Evolutionary conservation across 371 early-diverging fungal species (phyloP).

Genomic region (Caulochytrium protostelioides): DNA sequence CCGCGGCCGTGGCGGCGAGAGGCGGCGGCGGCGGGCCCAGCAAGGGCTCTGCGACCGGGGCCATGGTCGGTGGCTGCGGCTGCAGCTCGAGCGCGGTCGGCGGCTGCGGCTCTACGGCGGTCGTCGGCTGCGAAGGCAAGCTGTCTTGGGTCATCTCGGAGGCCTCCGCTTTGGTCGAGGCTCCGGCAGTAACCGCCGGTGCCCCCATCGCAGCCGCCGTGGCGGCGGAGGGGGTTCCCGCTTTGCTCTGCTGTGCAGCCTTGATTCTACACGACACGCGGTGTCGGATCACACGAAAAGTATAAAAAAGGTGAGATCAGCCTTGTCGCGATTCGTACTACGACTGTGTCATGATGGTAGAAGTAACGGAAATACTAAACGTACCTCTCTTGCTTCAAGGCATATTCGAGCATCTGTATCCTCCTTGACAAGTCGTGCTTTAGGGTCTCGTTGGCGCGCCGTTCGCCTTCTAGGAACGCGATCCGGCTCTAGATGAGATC

Average conservation of each 20-base stretch:
- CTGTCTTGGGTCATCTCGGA: no score
- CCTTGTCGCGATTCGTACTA: no score
- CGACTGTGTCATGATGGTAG: not conserved
- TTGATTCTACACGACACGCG: slow-evolving; percentile 7
- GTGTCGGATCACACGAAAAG: not conserved
- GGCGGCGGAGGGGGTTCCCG: slow-evolving; percentile 3
- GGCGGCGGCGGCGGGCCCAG: no score
- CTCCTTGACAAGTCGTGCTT: slow-evolving; percentile 54
- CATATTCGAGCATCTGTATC: slow-evolving; percentile 75
- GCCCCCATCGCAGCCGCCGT: slow-evolving; percentile 1
- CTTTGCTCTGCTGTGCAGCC: slow-evolving; percentile 9
- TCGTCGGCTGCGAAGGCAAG: no score
- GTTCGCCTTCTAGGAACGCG: slow-evolving; percentile 62
- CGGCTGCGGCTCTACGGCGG: no score
- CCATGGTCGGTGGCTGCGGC: no score
- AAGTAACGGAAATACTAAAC: not conserved
- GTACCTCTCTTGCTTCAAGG: slow-evolving; percentile 49
- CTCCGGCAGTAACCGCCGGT: no score
- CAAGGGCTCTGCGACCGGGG: no score
- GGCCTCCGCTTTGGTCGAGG: no score
- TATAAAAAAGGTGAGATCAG: no score
- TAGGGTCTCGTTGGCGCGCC: slow-evolving; percentile 47
- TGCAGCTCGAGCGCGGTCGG: no score
- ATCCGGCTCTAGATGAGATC: slow-evolving; percentile 26
- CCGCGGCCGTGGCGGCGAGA: no score